Evolutionary conservation across 208 protist genomes (phyloP).

Genomic region (Herpetomonas tarakana): DNA sequence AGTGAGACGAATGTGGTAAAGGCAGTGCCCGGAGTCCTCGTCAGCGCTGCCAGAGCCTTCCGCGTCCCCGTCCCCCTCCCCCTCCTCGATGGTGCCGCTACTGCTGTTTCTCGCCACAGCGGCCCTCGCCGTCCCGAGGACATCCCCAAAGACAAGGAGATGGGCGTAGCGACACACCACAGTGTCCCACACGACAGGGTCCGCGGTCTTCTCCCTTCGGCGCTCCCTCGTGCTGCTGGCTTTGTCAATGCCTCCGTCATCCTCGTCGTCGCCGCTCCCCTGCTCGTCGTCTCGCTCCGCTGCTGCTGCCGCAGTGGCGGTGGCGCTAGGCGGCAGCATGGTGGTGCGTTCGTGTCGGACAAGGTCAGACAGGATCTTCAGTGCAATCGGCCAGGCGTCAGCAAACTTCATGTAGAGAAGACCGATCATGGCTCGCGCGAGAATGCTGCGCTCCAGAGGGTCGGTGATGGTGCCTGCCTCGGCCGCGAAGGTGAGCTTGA

Average conservation of each 20-base stretch:
- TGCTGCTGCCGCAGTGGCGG: conserved; percentile 2
- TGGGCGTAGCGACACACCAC: conserved; percentile 69
- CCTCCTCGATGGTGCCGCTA: too few species aligned
- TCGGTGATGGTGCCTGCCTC: conserved; percentile 47
- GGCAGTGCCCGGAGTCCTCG: background rate
- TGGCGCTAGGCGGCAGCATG: conserved; percentile 1
- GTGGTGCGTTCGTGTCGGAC: conserved; percentile 56
- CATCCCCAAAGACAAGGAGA: conserved; percentile 70
- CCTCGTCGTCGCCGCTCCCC: conserved; percentile 7
- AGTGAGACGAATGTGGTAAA: conserved; percentile 64
- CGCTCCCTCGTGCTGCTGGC: background rate
- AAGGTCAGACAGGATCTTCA: conserved; percentile 53
- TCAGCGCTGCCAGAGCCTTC: background rate
- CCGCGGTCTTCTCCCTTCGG: conserved; percentile 11
- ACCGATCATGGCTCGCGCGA: conserved; percentile 74
- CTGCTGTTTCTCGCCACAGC: too few species aligned
- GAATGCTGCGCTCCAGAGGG: conserved; percentile 51
- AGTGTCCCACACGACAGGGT: conserved; percentile 66
- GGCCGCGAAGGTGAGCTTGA: conserved; percentile 53
- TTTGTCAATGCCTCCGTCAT: background rate
- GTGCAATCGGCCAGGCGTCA: conserved; percentile 61
- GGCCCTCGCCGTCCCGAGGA: too few species aligned
- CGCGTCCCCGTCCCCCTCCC: background rate
- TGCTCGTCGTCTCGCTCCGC: conserved; percentile 9
- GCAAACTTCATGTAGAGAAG: conserved; percentile 82